Conservation (phyloP, 495 filamentous ascomycete genomes). For the Aspergillus funiculosus region DNA sequence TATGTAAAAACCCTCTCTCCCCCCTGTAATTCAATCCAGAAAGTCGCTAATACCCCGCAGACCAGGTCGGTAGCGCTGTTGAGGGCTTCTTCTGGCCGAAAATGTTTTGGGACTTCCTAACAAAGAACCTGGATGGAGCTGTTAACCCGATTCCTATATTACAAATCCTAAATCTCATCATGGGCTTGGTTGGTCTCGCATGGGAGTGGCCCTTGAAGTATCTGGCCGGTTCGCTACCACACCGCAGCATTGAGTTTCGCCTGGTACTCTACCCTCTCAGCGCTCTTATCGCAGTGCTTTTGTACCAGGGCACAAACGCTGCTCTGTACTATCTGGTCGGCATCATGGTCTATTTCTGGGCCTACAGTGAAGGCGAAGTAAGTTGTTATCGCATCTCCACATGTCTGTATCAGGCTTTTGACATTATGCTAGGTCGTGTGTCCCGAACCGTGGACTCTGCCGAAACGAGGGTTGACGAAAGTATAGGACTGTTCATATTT, state of each 20-base stretch:
- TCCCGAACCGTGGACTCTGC: constrained; percentile 53
- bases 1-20: constrained; percentile 43
- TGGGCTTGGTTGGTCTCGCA: constrained; percentile 71
- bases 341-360: constrained; percentile 89
- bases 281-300: constrained; percentile 64
- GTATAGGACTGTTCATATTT: constrained; percentile 20
- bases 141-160: constrained; percentile 85
- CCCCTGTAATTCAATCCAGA: neutral
- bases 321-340: constrained; percentile 90
- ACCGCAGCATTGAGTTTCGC: constrained; percentile 81
- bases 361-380: constrained; percentile 95
- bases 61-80: constrained; percentile 80
- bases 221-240: constrained; percentile 59
- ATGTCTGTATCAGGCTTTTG: too few species aligned
- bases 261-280: constrained; percentile 78
- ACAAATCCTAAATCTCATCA: constrained; percentile 90
- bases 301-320: constrained; percentile 90
- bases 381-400: constrained; percentile 21
- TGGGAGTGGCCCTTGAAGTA: constrained; percentile 86
- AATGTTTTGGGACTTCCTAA: constrained; percentile 95
- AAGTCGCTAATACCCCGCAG: constrained; percentile 42
- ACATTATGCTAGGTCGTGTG: constrained; percentile 55
- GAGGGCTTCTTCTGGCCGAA: constrained; percentile 98
- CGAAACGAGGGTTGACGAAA: constrained; percentile 29
- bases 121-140: constrained; percentile 79